Conservation (phyloP, 169 alveolate species). For the Plasmodium gallinaceum region DNA sequence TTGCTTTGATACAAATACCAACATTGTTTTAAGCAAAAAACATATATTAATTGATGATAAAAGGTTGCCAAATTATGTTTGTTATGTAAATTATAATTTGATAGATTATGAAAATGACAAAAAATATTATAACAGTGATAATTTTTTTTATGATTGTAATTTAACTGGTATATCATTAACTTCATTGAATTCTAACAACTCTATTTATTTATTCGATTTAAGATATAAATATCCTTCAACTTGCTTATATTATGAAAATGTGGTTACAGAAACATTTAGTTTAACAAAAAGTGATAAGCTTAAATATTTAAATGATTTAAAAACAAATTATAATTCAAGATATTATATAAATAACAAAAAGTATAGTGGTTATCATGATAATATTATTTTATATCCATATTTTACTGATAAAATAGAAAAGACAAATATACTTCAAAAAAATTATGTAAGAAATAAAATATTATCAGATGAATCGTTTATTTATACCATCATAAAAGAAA, state of each 20-base stretch:
- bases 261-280: slow-evolving; percentile 32
- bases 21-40: slow-evolving; percentile 54
- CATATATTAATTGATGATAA: slow-evolving; percentile 68
- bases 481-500: slow-evolving; percentile 42
- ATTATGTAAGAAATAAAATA: slow-evolving; percentile 48
- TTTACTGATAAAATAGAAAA: not conserved
- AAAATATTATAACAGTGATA: slow-evolving; percentile 55
- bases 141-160: slow-evolving; percentile 37
- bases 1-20: slow-evolving; percentile 49
- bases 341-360: slow-evolving; percentile 24
- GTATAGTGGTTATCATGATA: slow-evolving; percentile 61
- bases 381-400: slow-evolving; percentile 41
- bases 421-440: not conserved
- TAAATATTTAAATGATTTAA: slow-evolving; percentile 24
- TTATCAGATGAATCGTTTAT: slow-evolving; percentile 68
- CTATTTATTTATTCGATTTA: slow-evolving; percentile 68
- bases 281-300: slow-evolving; percentile 18
- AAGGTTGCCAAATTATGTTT: slow-evolving; percentile 44
- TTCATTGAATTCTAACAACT: slow-evolving; percentile 48
- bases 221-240: slow-evolving; percentile 70
- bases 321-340: slow-evolving; percentile 41
- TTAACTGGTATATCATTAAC: slow-evolving; percentile 74
- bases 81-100: slow-evolving; percentile 53
- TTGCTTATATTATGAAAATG: slow-evolving; percentile 51
- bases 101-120: slow-evolving; percentile 68